Percentiles rank a stretch among this genome's conserved stretches.
These are phyloP conservation scores for Xylaria sp. DNA, from an alignment of 2,329 filamentous ascomycete species.

Conservation along the genomic window DNA sequence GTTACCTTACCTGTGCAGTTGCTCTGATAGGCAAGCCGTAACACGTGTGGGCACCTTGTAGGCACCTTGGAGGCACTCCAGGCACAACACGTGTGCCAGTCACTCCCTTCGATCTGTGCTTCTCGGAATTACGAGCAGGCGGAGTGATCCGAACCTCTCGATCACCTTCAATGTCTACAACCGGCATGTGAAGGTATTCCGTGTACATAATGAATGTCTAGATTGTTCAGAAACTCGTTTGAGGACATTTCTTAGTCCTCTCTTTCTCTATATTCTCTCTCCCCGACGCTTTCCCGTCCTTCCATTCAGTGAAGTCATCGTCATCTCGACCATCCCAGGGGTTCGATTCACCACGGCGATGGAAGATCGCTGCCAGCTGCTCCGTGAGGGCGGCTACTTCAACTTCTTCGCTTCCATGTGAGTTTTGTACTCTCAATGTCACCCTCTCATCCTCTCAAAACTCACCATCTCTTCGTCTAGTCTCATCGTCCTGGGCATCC, in stretches of 20 bases:
- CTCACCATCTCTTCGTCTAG: constrained; percentile 34
- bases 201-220: background rate
- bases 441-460: background rate
- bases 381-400: constrained; percentile 48
- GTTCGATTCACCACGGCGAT: constrained; percentile 25
- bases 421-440: constrained; percentile 18
- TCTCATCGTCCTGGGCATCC: constrained; percentile 78
- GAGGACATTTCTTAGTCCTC: background rate
- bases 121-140: background rate
- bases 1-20: too few species aligned
- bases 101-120: background rate
- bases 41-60: background rate
- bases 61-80: background rate
- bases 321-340: constrained; percentile 21
- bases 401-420: constrained; percentile 55
- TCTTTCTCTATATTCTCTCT: background rate
- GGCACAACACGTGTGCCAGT: background rate
- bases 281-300: background rate
- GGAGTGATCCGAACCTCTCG: constrained; percentile 1
- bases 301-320: background rate
- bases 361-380: constrained; percentile 44
- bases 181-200: background rate
- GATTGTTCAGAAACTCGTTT: background rate
- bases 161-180: constrained; percentile 4
- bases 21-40: background rate